phyloP scores from a whole-genome alignment of 2,329 filamentous ascomycete genomes.

The Bipolaris victoriae region DNA sequence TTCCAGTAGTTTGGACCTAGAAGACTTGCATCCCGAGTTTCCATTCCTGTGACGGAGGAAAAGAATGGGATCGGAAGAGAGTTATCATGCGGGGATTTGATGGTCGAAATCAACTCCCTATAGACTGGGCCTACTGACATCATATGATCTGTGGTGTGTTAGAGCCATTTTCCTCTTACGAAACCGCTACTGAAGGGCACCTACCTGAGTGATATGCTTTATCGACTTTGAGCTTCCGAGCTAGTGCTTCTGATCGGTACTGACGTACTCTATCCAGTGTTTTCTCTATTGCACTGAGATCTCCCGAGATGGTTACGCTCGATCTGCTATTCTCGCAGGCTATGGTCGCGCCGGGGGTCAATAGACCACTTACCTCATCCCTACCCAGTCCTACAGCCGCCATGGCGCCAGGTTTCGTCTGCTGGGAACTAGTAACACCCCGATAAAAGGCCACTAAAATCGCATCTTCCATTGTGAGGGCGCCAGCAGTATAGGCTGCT shows the following conservation, averaged over 20 bases:
- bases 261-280: background rate
- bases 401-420: background rate
- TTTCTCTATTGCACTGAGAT: background rate
- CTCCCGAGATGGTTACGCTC: background rate
- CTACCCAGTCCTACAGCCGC: background rate
- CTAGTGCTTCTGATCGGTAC: background rate
- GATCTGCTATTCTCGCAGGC: background rate
- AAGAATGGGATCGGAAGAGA: background rate
- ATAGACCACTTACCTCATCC: no score
- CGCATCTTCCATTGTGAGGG: background rate
- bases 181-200: no score
- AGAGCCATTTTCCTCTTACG: no score
- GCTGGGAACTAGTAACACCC: conserved; percentile 46
- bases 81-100: no score
- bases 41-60: background rate
- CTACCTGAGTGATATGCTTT: background rate
- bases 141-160: no score
- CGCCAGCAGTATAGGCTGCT: conserved; percentile 30
- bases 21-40: background rate
- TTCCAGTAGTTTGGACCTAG: background rate
- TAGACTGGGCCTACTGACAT: no score
- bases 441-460: conserved; percentile 21
- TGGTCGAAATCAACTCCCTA: no score
- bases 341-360: background rate
- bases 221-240: background rate